Conservation (phyloP, 768 basidiomycete species). For the Mycena amicta region DNA sequence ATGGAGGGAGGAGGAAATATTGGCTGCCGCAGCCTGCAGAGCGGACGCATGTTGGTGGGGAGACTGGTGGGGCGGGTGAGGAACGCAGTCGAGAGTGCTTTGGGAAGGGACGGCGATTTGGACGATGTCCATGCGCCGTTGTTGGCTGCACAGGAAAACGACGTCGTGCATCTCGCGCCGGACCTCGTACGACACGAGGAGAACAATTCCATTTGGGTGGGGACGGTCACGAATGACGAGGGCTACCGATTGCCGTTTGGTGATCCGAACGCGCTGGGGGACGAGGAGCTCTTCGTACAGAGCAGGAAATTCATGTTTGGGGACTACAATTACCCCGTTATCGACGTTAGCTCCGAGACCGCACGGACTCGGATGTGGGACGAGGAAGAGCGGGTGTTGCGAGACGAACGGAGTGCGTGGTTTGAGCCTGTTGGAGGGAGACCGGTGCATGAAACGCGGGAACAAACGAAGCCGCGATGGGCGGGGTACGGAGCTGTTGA, state of each 20-base stretch:
- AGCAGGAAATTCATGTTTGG: conserved; percentile 84
- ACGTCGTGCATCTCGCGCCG: conserved; percentile 65
- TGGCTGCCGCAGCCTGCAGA: conserved; percentile 81
- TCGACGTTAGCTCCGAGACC: conserved; percentile 82
- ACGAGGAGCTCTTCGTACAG: conserved; percentile 77
- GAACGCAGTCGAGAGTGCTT: conserved; percentile 41
- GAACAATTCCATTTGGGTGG: conserved; percentile 40
- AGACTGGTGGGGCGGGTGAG: conserved; percentile 40
- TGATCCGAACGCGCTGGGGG: conserved; percentile 58
- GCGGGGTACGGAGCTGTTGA: conserved; percentile 62
- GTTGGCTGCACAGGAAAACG: conserved; percentile 60
- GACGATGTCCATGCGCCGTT: conserved; percentile 78
- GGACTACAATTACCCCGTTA: conserved; percentile 87
- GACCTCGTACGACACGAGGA: conserved; percentile 47
- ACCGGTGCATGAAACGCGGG: conserved; percentile 40
- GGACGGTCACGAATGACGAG: conserved; percentile 28
- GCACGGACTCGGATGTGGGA: conserved; percentile 71
- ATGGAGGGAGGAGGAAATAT: conserved; percentile 92
- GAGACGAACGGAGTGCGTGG: conserved; percentile 75
- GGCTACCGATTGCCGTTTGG: conserved; percentile 70
- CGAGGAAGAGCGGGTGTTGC: conserved; percentile 83
- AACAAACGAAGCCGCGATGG: conserved; percentile 41
- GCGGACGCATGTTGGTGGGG: conserved; percentile 38
- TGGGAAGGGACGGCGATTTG: conserved; percentile 40
- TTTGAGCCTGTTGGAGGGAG: conserved; percentile 60